Base-by-base conservation (phyloP, 768 basidiomycete species). In the Lyophyllum decastes region DNA sequence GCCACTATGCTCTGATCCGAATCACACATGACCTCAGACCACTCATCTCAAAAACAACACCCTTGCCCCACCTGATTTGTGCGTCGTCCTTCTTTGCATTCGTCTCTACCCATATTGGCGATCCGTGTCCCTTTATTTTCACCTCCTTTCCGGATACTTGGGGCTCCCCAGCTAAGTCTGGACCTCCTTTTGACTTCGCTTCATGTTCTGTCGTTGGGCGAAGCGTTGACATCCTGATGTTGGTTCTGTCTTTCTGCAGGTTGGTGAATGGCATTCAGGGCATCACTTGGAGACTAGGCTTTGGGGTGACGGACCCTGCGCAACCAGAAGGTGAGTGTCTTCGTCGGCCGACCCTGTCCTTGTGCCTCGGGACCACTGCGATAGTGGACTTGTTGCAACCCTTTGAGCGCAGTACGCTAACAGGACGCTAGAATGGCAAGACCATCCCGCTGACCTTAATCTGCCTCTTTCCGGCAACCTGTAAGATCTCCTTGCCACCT, bases 221-320 rank as follows among this genome's bases (percentile, higher is more conserved):
- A 53, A 38, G 9, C 50, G 49, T 45, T 58, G 45, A 43, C 45
- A 35, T 60, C 27, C 30, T 14, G 4, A 43, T 33, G 21, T 34
- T 24, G 58, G 48, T 55, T 54, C 27, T 43, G 11, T 57, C 38
- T 35, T 55, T 62, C 50, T 45, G 33, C 54, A 84, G 83, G 61
- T 55, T 80, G 60, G 80, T 80, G 17, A 84, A 84, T 64, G 81
- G 79, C 55, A 68, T 84, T n/a, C 82, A 82, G 68, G 84, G 84
- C 25, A 80, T 86, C 44, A 86, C 86, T 27, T 87, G 84, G 83
- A 71, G 86, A 55, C 74, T 86, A n/a, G 85, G 78, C 2, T 85
- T 83, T 65, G 85, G 85, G 2, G 72, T 86, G 35, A 70, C 81
- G 45, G 70, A 84, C 61, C 73, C 81, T 5, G 63, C 69, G 16